A percentile compares a stretch with the other conserved stretches of the same genome.
These are phyloP conservation scores for Trichoderma koningiopsis DNA, from an alignment of 2,329 filamentous ascomycete genomes.

Conservation along the genomic window DNA sequence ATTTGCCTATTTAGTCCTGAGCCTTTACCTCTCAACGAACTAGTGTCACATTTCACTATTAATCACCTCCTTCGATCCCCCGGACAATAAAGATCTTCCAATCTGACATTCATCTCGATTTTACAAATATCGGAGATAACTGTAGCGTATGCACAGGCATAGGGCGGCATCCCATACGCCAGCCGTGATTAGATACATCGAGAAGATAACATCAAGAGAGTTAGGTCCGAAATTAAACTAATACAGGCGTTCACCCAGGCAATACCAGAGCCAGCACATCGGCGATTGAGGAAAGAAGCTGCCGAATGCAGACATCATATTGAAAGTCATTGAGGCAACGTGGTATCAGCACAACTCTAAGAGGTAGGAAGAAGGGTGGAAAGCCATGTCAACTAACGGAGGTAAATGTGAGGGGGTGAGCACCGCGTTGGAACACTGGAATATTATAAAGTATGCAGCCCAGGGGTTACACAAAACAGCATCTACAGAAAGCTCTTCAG, in stretches of 20 bases:
- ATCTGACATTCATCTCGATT: not conserved
- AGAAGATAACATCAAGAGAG: not conserved
- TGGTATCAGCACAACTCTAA: not conserved
- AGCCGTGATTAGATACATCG: not conserved
- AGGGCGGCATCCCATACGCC: no score
- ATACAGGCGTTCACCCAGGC: not conserved
- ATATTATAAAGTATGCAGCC: no score
- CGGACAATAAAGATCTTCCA: not conserved
- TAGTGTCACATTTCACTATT: not conserved
- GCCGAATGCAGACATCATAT: not conserved
- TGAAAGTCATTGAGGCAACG: not conserved
- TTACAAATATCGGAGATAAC: no score
- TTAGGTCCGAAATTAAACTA: not conserved
- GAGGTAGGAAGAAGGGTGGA: not conserved
- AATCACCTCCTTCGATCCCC: not conserved
- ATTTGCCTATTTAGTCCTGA: not conserved
- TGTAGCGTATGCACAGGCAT: not conserved
- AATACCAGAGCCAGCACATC: not conserved
- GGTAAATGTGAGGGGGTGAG: not conserved
- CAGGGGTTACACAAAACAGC: no score
- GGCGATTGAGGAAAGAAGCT: not conserved
- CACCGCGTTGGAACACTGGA: no score
- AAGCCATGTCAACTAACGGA: not conserved
- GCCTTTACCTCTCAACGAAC: not conserved
- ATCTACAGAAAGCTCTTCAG: not conserved